Percentiles rank a stretch among this genome's conserved stretches.
Evolutionary conservation across 805 yeast species (phyloP).

Genomic region (Ogataea nitratoaversa): DNA sequence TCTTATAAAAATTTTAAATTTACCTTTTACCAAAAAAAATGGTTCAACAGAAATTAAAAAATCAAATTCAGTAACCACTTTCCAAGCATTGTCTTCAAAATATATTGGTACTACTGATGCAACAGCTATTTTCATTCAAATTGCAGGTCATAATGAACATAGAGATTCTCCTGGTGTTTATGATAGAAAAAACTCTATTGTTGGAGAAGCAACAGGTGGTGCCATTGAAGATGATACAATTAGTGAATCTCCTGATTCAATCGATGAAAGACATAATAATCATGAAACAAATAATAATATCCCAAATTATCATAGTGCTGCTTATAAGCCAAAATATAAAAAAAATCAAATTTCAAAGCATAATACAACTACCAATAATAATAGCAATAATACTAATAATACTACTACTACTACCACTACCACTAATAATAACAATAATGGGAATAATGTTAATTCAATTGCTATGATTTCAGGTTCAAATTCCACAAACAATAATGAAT

Average conservation of each 20-base stretch:
- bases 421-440: background rate
- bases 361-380: background rate
- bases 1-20: conserved; percentile 13
- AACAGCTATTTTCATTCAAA: conserved; percentile 17
- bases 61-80: conserved; percentile 19
- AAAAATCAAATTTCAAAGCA: background rate
- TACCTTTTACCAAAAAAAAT: conserved; percentile 14
- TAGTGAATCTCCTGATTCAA: conserved; percentile 4
- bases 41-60: conserved; percentile 16
- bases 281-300: conserved; percentile 6
- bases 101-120: conserved; percentile 19
- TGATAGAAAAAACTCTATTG: conserved; percentile 5
- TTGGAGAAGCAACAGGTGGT: conserved; percentile 17
- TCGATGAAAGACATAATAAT: conserved; percentile 1
- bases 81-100: conserved; percentile 19
- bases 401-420: background rate
- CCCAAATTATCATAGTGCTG: conserved; percentile 17
- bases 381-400: background rate
- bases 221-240: conserved; percentile 9
- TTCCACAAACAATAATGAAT: no score
- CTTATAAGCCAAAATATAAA: conserved; percentile 7
- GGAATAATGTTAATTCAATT: no score
- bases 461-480: no score
- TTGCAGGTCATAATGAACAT: conserved; percentile 7
- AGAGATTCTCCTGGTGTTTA: background rate